These are phyloP conservation scores for Ophiostoma novo-ulmi DNA, from an alignment of 2,329 filamentous ascomycete genomes.

Conservation along the genomic window DNA sequence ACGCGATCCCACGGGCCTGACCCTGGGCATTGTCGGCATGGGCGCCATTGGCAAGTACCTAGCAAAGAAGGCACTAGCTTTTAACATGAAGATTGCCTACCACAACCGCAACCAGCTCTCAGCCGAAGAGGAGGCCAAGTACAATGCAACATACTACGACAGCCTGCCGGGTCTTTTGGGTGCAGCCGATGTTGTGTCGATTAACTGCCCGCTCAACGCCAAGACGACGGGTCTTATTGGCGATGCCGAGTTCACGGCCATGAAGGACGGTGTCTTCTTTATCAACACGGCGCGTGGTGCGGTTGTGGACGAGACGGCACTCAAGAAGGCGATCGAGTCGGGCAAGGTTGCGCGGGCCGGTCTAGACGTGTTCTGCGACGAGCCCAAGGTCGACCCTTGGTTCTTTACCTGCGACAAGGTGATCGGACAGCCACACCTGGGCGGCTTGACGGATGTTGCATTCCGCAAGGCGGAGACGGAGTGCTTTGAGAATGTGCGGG, in stretches of 20 bases:
- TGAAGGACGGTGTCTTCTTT: constrained; percentile 53
- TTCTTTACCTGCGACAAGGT: constrained; percentile 56
- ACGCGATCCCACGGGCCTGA: constrained; percentile 63
- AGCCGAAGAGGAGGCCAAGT: constrained; percentile 37
- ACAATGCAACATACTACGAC: constrained; percentile 13
- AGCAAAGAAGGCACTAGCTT: constrained; percentile 37
- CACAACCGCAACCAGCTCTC: constrained; percentile 48
- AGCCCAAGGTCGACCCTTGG: constrained; percentile 57
- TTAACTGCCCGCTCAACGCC: constrained; percentile 44
- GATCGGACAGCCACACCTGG: constrained; percentile 62
- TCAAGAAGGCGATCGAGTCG: constrained; percentile 49
- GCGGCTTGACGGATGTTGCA: constrained; percentile 56
- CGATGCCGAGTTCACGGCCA: constrained; percentile 45
- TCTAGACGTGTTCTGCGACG: constrained; percentile 53
- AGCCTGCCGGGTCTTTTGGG: constrained; percentile 41
- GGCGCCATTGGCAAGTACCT: constrained; percentile 47
- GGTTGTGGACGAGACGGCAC: constrained; percentile 51
- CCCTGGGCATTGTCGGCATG: constrained; percentile 53
- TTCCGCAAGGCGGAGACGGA: constrained; percentile 19
- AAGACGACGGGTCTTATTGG: constrained; percentile 46
- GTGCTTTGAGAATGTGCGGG: constrained; percentile 19
- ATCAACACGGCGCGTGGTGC: constrained; percentile 55
- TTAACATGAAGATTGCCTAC: constrained; percentile 55
- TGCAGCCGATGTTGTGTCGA: constrained; percentile 44
- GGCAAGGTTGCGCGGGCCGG: constrained; percentile 52